These are phyloP conservation scores for Lepidium africanum DNA, from an alignment of 345 rosid genomes.

Conservation along the genomic window DNA sequence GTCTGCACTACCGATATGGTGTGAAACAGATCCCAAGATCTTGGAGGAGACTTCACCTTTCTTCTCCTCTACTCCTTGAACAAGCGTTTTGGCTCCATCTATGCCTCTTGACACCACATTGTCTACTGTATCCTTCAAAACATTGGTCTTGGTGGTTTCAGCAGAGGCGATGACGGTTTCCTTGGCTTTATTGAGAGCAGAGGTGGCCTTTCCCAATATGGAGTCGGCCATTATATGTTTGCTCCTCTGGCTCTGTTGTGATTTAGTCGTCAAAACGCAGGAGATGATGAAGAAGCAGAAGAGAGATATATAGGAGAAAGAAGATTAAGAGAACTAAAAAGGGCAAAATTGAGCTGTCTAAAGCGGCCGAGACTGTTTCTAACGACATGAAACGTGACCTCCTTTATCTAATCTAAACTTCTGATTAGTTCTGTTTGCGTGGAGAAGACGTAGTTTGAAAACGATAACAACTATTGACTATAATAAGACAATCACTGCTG, in stretches of 20 bases:
- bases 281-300: neutral
- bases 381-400: neutral
- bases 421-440: conserved; percentile 1
- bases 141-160: conserved; percentile 1
- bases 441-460: conserved; percentile 11
- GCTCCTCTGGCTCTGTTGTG: conserved; percentile 2
- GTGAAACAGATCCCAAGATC: conserved; percentile 14
- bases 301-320: conserved; percentile 2
- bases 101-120: conserved; percentile 19
- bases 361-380: neutral
- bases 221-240: conserved; percentile 1
- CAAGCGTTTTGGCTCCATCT: conserved; percentile 25
- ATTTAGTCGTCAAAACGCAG: neutral
- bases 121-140: conserved; percentile 22
- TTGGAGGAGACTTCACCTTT: conserved; percentile 26
- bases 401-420: neutral
- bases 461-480: neutral
- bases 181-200: conserved; percentile 14
- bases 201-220: conserved; percentile 19
- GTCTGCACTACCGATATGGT: conserved; percentile 9
- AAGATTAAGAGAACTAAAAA: neutral
- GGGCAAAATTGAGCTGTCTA: conserved; percentile 3
- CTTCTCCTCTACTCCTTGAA: conserved; percentile 24
- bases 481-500: neutral
- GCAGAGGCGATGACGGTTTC: neutral